Percentiles rank a stretch among this genome's conserved stretches.
These are phyloP conservation scores for Colletotrichum nymphaeae DNA, from an alignment of 2,329 filamentous ascomycete species.

Conservation along the genomic window DNA sequence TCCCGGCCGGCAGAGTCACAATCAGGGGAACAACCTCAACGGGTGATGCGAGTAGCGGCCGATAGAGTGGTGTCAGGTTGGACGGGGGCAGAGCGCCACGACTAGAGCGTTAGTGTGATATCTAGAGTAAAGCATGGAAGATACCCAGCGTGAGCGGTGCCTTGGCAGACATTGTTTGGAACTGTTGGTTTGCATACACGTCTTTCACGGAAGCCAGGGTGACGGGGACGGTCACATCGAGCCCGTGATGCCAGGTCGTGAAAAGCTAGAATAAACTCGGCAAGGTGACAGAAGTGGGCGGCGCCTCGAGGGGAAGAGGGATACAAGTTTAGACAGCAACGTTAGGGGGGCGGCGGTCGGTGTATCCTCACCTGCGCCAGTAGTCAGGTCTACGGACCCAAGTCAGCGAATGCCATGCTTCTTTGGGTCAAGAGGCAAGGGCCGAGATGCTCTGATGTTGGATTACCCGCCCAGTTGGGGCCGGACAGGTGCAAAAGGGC, in stretches of 20 bases:
- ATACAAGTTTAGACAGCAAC: conserved; percentile 2
- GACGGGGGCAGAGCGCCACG: conserved; percentile 10
- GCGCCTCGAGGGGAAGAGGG: conserved; percentile 12
- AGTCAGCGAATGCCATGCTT: not conserved
- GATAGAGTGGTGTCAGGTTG: conserved; percentile 24
- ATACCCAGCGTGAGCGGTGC: not conserved
- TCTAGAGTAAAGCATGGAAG: conserved; percentile 24
- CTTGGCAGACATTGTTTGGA: not conserved
- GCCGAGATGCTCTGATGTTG: not conserved
- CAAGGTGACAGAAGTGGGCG: conserved; percentile 1
- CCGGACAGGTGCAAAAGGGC: not conserved
- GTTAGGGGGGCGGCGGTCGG: not conserved
- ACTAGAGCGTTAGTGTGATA: conserved; percentile 9
- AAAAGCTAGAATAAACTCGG: not conserved
- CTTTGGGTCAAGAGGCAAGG: conserved; percentile 18
- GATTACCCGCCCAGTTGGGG: conserved; percentile 11
- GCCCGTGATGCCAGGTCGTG: not conserved
- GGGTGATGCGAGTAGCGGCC: conserved; percentile 10
- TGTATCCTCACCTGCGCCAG: conserved; percentile 10
- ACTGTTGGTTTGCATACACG: not conserved
- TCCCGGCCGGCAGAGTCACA: not conserved
- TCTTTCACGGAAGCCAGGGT: conserved; percentile 14
- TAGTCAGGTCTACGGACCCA: not conserved
- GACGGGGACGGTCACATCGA: not conserved
- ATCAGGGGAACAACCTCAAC: not conserved